Evolutionary conservation across 805 yeast species (phyloP), one percentile per base, ranked within the genome.

Genomic region (Tanozyma kutaoensis): DNA sequence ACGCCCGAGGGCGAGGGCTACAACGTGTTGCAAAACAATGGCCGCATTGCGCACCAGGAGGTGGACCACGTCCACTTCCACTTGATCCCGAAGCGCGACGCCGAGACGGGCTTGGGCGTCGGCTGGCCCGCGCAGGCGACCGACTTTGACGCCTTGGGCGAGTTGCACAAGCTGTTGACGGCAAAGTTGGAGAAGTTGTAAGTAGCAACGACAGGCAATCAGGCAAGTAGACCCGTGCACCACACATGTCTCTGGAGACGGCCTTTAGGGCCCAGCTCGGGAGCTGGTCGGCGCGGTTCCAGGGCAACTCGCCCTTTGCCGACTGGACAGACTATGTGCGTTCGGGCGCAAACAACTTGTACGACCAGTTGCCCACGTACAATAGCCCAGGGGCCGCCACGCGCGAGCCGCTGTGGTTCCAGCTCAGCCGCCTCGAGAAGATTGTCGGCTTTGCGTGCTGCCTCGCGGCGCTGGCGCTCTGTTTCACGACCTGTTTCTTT

Each of bases 51-150:
- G 9, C 97, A 91, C 48, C 98, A 88, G 59, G 77, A 68, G 30
- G 97, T 91, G 31, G 91, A 80, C 40, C 98, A 88, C 50, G 96
- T 91, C 32, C 98, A 88, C 52, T 80, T 91, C 69, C 98, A 88
- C 52, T 71, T 88, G 51, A 88, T 88, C 48, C 98, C 98, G 27
- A 88, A 88, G 67, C 67, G 66, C 32, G 76, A 74, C 42, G 58
- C 52, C 2, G 65, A 66, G 22, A 62, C 86, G 12, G 98, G 98
- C 1, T 65, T 88, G 36, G 66, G 65, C 20, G 84, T 88, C 18
- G 95, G 91, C 15, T 91, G 98, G 97, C 97, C 97, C n/a, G 76
- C 85, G 12, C 69, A 74, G 41, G 70, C 63, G 30, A 79, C 88
- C 18, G 79, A 80, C 46, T 74, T 80, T 51, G 85, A 62, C 10